Evolutionary conservation across 306 rosid genomes (phyloP).

Genomic region (Sesbania bispinosa): DNA sequence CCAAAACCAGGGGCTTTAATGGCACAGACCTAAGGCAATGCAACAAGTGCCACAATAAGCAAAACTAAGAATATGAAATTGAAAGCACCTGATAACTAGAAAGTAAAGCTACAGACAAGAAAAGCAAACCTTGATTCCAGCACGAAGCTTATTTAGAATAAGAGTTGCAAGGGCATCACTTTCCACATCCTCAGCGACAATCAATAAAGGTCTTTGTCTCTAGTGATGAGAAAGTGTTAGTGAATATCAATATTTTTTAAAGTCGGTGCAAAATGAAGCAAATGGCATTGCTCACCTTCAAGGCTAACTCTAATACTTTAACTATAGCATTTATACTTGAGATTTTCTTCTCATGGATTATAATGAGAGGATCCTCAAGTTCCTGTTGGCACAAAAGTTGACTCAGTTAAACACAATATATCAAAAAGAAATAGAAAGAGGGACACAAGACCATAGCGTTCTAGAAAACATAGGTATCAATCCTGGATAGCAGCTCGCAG

Average conservation of each 20-base stretch:
- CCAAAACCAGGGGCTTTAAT: conserved; percentile 99
- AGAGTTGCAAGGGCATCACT: conserved; percentile 95
- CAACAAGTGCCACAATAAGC: neutral
- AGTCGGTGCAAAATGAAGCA: neutral
- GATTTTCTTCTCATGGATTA: conserved; percentile 96
- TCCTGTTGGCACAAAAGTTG: conserved; percentile 51
- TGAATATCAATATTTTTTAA: neutral
- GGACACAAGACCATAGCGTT: neutral
- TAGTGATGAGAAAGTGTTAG: conserved; percentile 30
- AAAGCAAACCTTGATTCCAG: conserved; percentile 83
- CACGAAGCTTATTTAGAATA: conserved; percentile 91
- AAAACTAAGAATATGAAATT: neutral
- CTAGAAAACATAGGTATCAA: neutral
- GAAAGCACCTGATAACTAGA: neutral
- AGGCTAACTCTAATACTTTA: conserved; percentile 88
- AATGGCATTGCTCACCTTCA: conserved; percentile 54
- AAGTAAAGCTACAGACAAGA: neutral
- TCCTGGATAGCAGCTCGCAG: neutral
- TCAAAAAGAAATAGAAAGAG: neutral
- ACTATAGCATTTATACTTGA: conserved; percentile 78
- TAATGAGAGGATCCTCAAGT: conserved; percentile 88
- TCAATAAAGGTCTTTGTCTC: conserved; percentile 88
- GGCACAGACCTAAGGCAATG: conserved; percentile 72
- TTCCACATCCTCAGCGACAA: conserved; percentile 91
- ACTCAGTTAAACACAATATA: neutral